These are phyloP conservation scores for Diaporthe batatas DNA, from an alignment of 2,329 filamentous ascomycete species.

Conservation along the genomic window DNA sequence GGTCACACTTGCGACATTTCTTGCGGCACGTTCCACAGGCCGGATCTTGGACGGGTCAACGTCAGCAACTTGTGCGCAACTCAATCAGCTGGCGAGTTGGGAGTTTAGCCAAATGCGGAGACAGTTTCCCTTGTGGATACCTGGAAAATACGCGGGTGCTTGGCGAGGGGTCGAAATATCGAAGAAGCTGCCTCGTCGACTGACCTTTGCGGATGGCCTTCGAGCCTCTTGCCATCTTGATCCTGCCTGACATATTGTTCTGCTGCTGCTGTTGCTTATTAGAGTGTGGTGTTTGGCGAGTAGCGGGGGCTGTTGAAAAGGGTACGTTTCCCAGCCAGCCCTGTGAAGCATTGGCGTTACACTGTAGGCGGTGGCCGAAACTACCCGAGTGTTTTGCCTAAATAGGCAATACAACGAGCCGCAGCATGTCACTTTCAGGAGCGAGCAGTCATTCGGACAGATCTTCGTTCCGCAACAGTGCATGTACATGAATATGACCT, in stretches of 20 bases:
- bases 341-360: background rate
- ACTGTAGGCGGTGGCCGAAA: background rate
- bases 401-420: background rate
- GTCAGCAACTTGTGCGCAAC: background rate
- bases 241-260: constrained; percentile 7
- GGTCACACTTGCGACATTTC: constrained; percentile 52
- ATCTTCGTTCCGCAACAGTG: too few species aligned
- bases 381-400: constrained; percentile 11
- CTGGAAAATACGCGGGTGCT: background rate
- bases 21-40: constrained; percentile 51
- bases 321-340: background rate
- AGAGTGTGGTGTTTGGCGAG: background rate
- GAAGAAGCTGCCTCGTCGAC: background rate
- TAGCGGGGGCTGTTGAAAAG: background rate
- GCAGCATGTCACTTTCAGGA: background rate
- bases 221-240: background rate
- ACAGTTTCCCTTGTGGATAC: background rate
- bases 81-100: background rate
- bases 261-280: background rate
- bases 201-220: constrained; percentile 20
- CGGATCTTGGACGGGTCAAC: constrained; percentile 44
- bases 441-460: too few species aligned
- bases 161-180: background rate
- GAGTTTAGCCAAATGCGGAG: constrained; percentile 10
- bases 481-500: too few species aligned